phyloP scores from a whole-genome alignment of 108 stramenopile species.

The Nitzschia sp. region DNA sequence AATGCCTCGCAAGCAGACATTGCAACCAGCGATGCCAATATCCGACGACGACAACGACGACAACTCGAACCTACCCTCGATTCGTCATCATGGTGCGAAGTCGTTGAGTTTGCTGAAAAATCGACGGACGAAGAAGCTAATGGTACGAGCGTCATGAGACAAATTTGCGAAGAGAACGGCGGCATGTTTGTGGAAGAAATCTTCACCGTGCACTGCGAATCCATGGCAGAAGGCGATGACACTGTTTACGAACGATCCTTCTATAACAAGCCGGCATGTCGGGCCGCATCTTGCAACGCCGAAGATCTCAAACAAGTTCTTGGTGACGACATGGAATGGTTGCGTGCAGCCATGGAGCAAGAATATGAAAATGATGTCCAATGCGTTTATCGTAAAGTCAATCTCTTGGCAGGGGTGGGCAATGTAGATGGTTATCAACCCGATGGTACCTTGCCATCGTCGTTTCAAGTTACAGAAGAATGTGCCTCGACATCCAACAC shows the following conservation, averaged over 20 bases:
- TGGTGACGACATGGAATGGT: background rate
- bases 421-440: background rate
- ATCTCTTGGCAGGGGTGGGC: background rate
- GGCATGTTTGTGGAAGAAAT: slow-evolving; percentile 9
- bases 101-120: background rate
- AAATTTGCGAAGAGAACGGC: background rate
- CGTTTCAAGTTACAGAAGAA: background rate
- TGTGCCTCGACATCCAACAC: background rate
- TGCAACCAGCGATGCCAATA: background rate
- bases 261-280: slow-evolving; percentile 9
- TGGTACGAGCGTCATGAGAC: background rate
- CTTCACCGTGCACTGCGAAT: background rate
- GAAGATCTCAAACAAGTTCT: slow-evolving; percentile 1
- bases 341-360: background rate
- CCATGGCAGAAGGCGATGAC: background rate
- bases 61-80: too few relatives aligned
- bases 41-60: background rate
- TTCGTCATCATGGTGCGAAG: background rate
- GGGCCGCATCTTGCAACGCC: background rate
- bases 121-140: background rate
- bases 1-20: background rate
- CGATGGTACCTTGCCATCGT: background rate
- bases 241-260: background rate
- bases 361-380: background rate
- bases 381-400: background rate